A percentile compares a stretch with the other conserved stretches of the same genome.
Conservation (phyloP, 345 rosid species). For the Moringa oleifera region DNA sequence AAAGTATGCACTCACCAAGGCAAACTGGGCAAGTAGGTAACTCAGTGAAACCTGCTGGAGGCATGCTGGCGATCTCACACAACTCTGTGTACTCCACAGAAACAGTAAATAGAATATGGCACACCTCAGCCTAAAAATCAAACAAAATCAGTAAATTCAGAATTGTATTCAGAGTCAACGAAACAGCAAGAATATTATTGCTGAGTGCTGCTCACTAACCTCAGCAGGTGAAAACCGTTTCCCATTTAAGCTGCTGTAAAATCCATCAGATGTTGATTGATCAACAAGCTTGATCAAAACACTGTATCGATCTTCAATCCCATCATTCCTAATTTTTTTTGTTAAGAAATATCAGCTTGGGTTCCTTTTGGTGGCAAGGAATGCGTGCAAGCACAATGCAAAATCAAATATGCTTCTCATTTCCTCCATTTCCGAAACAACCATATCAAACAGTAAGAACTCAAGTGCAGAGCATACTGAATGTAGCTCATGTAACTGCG, state of each 20-base stretch:
- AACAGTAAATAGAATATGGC: slow-evolving; percentile 59
- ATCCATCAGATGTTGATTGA: slow-evolving; percentile 55
- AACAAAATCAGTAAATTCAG: neutral
- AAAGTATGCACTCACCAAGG: slow-evolving; percentile 48
- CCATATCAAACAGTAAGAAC: too few relatives aligned
- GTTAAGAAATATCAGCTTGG: slow-evolving; percentile 7
- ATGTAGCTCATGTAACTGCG: too few relatives aligned
- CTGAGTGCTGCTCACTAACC: slow-evolving; percentile 31
- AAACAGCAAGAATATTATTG: neutral
- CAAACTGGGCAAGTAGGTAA: slow-evolving; percentile 90
- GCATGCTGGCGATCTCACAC: slow-evolving; percentile 54
- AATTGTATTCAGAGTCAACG: neutral
- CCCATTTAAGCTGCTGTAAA: slow-evolving; percentile 57
- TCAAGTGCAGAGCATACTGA: too few relatives aligned
- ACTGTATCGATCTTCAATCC: slow-evolving; percentile 83
- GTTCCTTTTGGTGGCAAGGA: neutral
- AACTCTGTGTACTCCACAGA: slow-evolving; percentile 67
- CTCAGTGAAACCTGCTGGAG: slow-evolving; percentile 67
- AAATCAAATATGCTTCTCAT: neutral
- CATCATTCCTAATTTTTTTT: slow-evolving; percentile 65
- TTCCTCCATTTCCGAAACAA: neutral
- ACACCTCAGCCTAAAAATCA: slow-evolving; percentile 67
- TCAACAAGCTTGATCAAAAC: slow-evolving; percentile 57
- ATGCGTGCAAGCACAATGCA: too few relatives aligned
- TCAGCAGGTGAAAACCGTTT: slow-evolving; percentile 70